Percentiles rank a stretch among this genome's conserved stretches.
phyloP scores from a whole-genome alignment of 257 asterid genomes.

The Perilla frutescens region DNA sequence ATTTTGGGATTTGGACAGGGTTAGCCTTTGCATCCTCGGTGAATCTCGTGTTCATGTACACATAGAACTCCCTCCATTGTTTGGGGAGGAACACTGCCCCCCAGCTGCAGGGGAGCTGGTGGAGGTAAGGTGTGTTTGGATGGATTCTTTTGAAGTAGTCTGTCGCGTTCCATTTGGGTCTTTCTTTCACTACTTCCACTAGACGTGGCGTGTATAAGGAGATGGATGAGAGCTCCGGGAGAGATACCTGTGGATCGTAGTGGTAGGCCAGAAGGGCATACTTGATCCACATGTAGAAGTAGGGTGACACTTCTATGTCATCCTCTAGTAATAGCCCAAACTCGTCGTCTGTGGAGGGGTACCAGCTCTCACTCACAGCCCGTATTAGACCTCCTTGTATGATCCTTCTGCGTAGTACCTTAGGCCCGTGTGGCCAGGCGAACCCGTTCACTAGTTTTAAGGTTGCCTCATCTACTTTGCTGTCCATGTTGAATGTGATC shows the following conservation, averaged over 20 bases:
- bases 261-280: constrained; percentile 81
- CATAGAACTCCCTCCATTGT: constrained; percentile 94
- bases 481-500: constrained; percentile 90
- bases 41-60: constrained; percentile 93
- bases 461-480: constrained; percentile 82
- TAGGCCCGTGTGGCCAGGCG: constrained; percentile 88
- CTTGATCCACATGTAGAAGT: constrained; percentile 90
- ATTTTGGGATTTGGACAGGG: constrained; percentile 92
- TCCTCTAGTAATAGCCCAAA: constrained; percentile 89
- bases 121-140: constrained; percentile 95
- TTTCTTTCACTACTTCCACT: constrained; percentile 91
- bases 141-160: constrained; percentile 73
- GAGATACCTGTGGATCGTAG: constrained; percentile 84
- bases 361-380: constrained; percentile 96
- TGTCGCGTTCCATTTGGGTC: constrained; percentile 95
- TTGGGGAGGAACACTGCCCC: constrained; percentile 95
- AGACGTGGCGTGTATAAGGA: constrained; percentile 90
- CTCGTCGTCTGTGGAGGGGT: constrained; percentile 85
- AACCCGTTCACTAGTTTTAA: constrained; percentile 69
- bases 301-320: constrained; percentile 93
- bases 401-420: constrained; percentile 73
- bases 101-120: constrained; percentile 96
- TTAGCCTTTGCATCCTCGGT: constrained; percentile 83
- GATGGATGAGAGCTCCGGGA: constrained; percentile 86
- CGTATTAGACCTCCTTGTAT: constrained; percentile 95